These are phyloP conservation scores for Metschnikowia anglica DNA, from an alignment of 805 yeast species.

Conservation along the genomic window DNA sequence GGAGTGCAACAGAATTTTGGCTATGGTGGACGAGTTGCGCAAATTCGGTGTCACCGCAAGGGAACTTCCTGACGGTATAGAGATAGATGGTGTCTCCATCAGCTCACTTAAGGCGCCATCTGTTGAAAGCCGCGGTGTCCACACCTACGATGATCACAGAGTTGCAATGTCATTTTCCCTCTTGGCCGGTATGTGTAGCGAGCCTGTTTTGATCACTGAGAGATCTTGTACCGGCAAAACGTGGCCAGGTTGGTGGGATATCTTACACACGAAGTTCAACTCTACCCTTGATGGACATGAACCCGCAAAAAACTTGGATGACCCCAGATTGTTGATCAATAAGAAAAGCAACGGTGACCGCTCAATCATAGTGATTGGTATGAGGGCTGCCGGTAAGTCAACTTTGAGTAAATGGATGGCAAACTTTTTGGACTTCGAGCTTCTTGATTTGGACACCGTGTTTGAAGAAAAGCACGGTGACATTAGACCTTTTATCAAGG, in stretches of 20 bases:
- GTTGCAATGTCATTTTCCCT: constrained; percentile 97
- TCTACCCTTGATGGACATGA: constrained; percentile 73
- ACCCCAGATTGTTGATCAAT: constrained; percentile 21
- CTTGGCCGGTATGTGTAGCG: constrained; percentile 67
- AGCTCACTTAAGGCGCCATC: constrained; percentile 55
- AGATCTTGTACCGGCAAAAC: constrained; percentile 94
- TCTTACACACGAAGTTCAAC: constrained; percentile 65
- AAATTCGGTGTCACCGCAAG: constrained; percentile 86
- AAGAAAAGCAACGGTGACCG: constrained; percentile 41
- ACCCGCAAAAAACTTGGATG: constrained; percentile 21
- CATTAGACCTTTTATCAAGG: constrained; percentile 60
- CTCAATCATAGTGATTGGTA: constrained; percentile 82
- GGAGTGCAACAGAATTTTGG: constrained; percentile 93
- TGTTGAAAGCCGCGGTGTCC: constrained; percentile 53
- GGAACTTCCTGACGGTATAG: constrained; percentile 91
- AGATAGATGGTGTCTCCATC: constrained; percentile 66
- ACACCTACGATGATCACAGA: constrained; percentile 92
- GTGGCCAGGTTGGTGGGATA: constrained; percentile 99
- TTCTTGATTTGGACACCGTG: constrained; percentile 73
- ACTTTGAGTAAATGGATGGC: constrained; percentile 83
- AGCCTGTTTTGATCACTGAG: constrained; percentile 73
- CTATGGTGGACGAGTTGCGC: constrained; percentile 85
- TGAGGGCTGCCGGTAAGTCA: constrained; percentile 98
- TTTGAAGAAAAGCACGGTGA: constrained; percentile 58
- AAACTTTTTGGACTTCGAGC: constrained; percentile 59